Conservation (phyloP, 345 rosid species). For the Acer yangbiense region DNA sequence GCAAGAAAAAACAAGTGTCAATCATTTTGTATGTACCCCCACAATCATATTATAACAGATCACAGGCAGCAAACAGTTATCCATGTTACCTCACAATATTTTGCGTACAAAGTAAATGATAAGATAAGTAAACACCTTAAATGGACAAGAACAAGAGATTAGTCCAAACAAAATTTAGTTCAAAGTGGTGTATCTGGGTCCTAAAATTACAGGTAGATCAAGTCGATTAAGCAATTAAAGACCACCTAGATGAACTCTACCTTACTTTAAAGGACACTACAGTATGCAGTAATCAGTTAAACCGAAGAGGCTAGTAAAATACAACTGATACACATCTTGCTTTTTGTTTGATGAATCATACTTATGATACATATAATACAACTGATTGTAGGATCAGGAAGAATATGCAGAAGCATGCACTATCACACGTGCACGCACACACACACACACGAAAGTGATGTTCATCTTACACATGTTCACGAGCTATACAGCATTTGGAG, state of each 20-base stretch:
- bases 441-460: constrained; percentile 3
- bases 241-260: not conserved
- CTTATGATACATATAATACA: not conserved
- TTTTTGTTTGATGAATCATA: constrained; percentile 6
- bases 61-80: not conserved
- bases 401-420: not conserved
- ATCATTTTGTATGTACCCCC: not conserved
- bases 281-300: constrained; percentile 9
- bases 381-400: not conserved
- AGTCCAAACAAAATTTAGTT: constrained; percentile 2
- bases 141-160: not conserved
- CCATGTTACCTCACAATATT: not conserved
- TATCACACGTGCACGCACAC: not conserved
- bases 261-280: not conserved
- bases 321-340: not conserved
- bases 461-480: constrained; percentile 53
- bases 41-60: not conserved
- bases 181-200: not conserved
- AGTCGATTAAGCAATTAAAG: not conserved
- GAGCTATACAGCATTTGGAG: constrained; percentile 36
- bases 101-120: not conserved
- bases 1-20: not conserved
- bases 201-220: not conserved
- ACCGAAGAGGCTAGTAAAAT: not conserved
- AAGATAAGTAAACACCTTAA: not conserved